Conservation (phyloP, 148 eudicot genomes). For the Chenopodium suecicum region DNA sequence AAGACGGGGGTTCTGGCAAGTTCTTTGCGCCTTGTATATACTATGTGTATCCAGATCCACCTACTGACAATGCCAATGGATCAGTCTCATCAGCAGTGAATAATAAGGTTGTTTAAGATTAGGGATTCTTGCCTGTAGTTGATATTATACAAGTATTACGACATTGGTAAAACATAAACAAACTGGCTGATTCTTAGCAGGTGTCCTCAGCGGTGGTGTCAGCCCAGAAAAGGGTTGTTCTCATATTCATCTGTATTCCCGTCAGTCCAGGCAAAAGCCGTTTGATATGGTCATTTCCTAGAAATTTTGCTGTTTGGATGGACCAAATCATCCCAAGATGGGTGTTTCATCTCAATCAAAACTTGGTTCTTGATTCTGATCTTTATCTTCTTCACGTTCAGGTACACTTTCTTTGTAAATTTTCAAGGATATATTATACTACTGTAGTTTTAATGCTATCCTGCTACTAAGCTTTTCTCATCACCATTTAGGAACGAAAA, state of each 20-base stretch:
- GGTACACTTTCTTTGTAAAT: conserved; percentile 33
- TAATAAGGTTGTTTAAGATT: conserved; percentile 33
- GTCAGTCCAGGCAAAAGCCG: conserved; percentile 90
- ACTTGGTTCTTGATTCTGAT: conserved; percentile 78
- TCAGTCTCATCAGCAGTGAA: conserved; percentile 25
- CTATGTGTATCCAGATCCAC: conserved; percentile 30
- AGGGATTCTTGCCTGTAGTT: background rate
- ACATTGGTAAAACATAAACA: conserved; percentile 10
- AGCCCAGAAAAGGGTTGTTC: conserved; percentile 17
- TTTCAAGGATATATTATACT: background rate
- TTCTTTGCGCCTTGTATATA: conserved; percentile 70
- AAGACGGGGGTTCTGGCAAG: conserved; percentile 35
- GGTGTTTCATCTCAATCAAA: conserved; percentile 71
- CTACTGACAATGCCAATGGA: conserved; percentile 33
- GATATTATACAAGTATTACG: background rate
- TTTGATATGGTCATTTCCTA: conserved; percentile 66
- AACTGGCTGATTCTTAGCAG: conserved; percentile 34
- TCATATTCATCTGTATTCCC: conserved; percentile 71
- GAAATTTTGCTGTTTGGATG: conserved; percentile 67
- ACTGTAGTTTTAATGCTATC: too few relatives aligned
- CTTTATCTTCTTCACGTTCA: conserved; percentile 76
- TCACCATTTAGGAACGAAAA: conserved; percentile 52
- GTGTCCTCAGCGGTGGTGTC: conserved; percentile 11
- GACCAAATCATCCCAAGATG: conserved; percentile 73
- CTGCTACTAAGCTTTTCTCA: background rate